Base-by-base conservation (phyloP, 2,329 filamentous ascomycete species). In the Juglanconis sp. region DNA sequence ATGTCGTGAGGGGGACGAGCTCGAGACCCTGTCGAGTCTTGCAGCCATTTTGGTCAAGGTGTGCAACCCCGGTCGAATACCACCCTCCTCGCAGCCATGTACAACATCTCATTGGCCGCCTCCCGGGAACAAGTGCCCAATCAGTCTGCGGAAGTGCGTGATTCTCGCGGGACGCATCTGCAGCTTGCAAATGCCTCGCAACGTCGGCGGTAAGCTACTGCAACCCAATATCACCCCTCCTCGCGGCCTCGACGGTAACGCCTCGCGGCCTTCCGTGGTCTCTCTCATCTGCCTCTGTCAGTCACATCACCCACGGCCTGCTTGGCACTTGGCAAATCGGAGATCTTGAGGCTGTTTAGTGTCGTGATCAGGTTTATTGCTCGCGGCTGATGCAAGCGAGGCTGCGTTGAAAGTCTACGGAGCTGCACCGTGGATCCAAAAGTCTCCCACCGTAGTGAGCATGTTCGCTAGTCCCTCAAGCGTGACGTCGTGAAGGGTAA, bases 101-200 rank as follows among this genome's bases (percentile, higher is more conserved):
- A 5, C n/a, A 30, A 36, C 7, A 7, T 35, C 44, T 32, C 4
- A 60, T 60, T 62, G 60, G 60, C 36, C 40, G 31, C 32, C 24
- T 24, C 8, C 35, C 32, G 5, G 5, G n/a, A 32, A 42, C 49
- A 17, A n/a, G 31, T 34, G 53, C 51, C 60, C 60, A 62, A 62
- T 62, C 60, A 62, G 15, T n/a, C 30, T n/a, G 31, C 55, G 1
- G 36, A 31, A 30, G 46, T n/a, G 55, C 57, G 59, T 61, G 59
- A 61, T 61, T 34, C 36, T 34, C 13, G 42, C 54, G n/a, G 13
- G 34, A 42, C 48, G 42, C 59, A 57, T 53, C 42, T 61, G 59
- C 59, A 61, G 59, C 55, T 53, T 61, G 54, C 59, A 61, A 54
- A 46, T 40, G 31, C 53, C 36, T 56, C 51, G 47, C 47, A 49